Conservation (phyloP, 148 eudicot species). For the Fagopyrum homotropicum region DNA sequence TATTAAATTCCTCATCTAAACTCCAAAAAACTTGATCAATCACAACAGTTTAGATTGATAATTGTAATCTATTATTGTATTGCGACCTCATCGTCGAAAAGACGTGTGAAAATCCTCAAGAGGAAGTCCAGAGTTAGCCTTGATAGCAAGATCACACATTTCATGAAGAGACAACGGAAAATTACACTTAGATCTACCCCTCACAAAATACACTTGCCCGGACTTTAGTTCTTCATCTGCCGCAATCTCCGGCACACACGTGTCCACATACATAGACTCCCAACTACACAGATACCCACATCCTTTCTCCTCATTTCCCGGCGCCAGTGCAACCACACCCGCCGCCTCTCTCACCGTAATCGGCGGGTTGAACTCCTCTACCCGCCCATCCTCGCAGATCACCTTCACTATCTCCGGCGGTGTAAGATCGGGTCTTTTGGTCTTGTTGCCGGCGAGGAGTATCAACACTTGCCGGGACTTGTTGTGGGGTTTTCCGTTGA, state of each 20-base stretch:
- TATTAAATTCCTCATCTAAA: background rate
- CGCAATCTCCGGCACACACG: slow-evolving; percentile 9
- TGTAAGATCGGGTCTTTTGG: background rate
- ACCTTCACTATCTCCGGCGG: background rate
- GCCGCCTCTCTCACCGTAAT: background rate
- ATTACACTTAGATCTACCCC: slow-evolving; percentile 16
- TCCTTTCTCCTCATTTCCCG: background rate
- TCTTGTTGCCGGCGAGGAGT: background rate
- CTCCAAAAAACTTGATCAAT: background rate
- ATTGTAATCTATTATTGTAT: background rate
- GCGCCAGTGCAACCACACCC: background rate
- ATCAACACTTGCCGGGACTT: background rate
- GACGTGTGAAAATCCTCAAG: slow-evolving; percentile 18
- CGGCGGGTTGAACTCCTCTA: slow-evolving; percentile 10
- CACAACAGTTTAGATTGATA: background rate
- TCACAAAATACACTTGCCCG: slow-evolving; percentile 12
- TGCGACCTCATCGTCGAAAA: background rate
- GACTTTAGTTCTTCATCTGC: background rate
- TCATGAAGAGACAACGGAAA: slow-evolving; percentile 27
- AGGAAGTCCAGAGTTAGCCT: slow-evolving; percentile 23
- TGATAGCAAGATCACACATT: slow-evolving; percentile 35
- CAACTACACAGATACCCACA: slow-evolving; percentile 6
- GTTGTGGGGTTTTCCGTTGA: background rate
- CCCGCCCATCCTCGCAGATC: slow-evolving; percentile 7
- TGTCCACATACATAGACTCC: slow-evolving; percentile 11